phyloP scores from a whole-genome alignment of 2,329 filamentous ascomycete genomes.

The Scedosporium minutisporum region DNA sequence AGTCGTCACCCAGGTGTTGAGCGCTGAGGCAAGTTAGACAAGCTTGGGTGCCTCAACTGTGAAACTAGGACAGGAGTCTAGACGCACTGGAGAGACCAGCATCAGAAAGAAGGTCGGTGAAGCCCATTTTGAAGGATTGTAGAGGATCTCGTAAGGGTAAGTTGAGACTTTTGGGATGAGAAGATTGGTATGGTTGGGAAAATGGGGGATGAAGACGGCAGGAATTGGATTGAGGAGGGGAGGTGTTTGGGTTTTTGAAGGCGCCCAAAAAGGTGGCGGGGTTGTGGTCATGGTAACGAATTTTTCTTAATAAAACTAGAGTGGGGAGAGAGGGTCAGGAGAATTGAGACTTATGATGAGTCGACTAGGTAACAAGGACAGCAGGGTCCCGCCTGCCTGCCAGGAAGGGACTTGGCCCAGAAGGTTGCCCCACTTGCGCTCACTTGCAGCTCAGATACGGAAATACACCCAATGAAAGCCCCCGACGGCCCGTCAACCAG shows the following conservation, averaged over 20 bases:
- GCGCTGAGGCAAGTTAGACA: conserved; percentile 34
- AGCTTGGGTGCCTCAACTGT: conserved; percentile 6
- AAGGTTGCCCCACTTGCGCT: background rate
- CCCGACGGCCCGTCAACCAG: background rate
- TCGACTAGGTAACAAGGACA: conserved; percentile 3
- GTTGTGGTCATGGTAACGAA: conserved; percentile 14
- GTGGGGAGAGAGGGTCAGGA: background rate
- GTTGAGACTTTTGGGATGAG: conserved; percentile 12
- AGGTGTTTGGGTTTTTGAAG: conserved; percentile 10
- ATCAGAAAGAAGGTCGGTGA: conserved; percentile 58
- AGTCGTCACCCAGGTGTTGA: conserved; percentile 65
- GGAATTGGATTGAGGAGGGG: conserved; percentile 16
- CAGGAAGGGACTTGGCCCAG: background rate
- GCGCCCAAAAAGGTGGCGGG: conserved; percentile 21
- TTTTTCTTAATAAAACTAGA: background rate
- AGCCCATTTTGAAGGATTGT: conserved; percentile 49
- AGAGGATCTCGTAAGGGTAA: conserved; percentile 13
- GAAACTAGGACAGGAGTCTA: conserved; percentile 11
- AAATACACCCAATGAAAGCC: background rate
- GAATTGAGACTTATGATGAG: background rate
- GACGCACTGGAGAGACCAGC: conserved; percentile 44
- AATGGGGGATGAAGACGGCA: conserved; percentile 18
- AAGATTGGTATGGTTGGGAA: conserved; percentile 15
- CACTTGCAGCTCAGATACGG: background rate
- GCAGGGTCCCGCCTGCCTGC: no score